Base-by-base conservation (phyloP, 169 alveolate species). In the Plasmodium coatneyi region DNA sequence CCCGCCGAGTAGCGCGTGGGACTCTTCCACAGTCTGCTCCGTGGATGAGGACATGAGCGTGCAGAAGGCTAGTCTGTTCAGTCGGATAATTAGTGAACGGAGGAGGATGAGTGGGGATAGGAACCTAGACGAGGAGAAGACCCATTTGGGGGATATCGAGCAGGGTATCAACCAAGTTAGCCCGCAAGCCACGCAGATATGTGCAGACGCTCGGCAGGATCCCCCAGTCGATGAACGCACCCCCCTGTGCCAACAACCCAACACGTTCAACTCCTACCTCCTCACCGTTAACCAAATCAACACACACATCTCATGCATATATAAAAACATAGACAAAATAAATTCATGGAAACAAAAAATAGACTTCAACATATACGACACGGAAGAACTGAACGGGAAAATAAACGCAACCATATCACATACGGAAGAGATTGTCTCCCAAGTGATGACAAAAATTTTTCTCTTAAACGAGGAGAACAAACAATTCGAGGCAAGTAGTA, bases 341-440 rank as follows among this genome's bases (percentile, higher is more conserved):
- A 84, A 84, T 56, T 52, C 60, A n/a, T 72, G 74, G 56, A 84
- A 84, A 84, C 54, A 74, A 39, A 84, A 84, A 84, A 84, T 84
- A 6, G 93, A 84, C n/a, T 66, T 84, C 28, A 84, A 84, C 52
- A 84, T 84, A 1, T 84, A 84, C 60, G 93, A 84, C 41, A 84
- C 54, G 6, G 93, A 84, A 39, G 80, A 84, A 22, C 28, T 84
- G 5, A 72, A 84, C 28, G 43, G 19, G 28, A 84, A 84, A 41
- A 71, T 84, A 4, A 84, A 74, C 28, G 28, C 66, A 14, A 84
- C 79, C 3, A 84, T 84, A 9, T 49, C 19, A 5, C 32, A 52
- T 74, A 74, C 83, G 6, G 93, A 84, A 54, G 71, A 84, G 3
- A 84, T 74, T 3, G 25, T 84, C 10, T 32, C 79, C 5, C 3